These are phyloP conservation scores for Euptelea pleiosperma DNA, from an alignment of 164 flowering plant species.

Conservation along the genomic window DNA sequence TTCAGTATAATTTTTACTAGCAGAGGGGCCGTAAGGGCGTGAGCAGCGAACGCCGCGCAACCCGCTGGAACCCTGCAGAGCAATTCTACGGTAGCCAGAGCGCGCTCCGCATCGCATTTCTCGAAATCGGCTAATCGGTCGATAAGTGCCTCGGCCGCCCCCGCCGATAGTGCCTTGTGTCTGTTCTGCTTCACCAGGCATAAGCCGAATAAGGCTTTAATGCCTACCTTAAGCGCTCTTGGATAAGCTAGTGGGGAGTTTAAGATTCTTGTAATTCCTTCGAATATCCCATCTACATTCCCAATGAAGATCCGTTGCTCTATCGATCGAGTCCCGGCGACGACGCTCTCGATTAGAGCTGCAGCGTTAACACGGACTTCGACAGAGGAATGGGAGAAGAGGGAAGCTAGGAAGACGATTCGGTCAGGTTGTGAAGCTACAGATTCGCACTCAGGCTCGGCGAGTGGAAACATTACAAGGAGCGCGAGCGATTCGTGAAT, in stretches of 20 bases:
- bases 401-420: slow-evolving; percentile 34
- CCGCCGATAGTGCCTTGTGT: slow-evolving; percentile 61
- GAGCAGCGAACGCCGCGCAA: slow-evolving; percentile 59
- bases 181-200: slow-evolving; percentile 72
- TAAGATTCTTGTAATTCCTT: slow-evolving; percentile 57
- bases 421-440: slow-evolving; percentile 48
- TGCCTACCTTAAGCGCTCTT: slow-evolving; percentile 57
- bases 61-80: slow-evolving; percentile 71
- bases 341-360: slow-evolving; percentile 56
- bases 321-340: slow-evolving; percentile 53
- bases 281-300: slow-evolving; percentile 44
- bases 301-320: slow-evolving; percentile 56
- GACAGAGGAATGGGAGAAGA: slow-evolving; percentile 52
- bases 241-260: slow-evolving; percentile 41
- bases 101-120: slow-evolving; percentile 81
- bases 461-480: slow-evolving; percentile 47
- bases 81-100: slow-evolving; percentile 84
- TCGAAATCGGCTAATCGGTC: slow-evolving; percentile 68
- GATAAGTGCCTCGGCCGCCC: slow-evolving; percentile 61
- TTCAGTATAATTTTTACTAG: slow-evolving; percentile 71
- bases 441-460: slow-evolving; percentile 47
- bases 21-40: slow-evolving; percentile 73
- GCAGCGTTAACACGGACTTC: slow-evolving; percentile 77
- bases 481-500: slow-evolving; percentile 61
- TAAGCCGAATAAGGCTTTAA: slow-evolving; percentile 70